phyloP scores from a whole-genome alignment of 2,329 filamentous ascomycete genomes.

The Pseudogymnoascus destructans region DNA sequence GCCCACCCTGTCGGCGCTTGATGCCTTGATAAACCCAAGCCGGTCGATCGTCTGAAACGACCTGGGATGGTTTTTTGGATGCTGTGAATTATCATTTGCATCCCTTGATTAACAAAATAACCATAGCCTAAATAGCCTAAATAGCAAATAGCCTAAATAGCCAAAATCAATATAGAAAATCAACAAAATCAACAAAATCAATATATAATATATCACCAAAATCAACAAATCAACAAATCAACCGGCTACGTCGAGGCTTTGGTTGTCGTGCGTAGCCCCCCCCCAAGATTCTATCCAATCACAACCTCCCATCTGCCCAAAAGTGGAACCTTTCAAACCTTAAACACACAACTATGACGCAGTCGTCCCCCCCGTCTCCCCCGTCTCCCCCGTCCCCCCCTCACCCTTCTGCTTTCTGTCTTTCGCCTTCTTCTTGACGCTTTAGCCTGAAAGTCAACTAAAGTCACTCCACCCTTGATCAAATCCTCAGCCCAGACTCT shows the following conservation, averaged over 20 bases:
- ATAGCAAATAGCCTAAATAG: no score
- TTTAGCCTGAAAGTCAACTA: conserved; percentile 6
- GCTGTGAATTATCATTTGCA: not conserved
- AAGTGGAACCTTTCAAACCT: conserved; percentile 3
- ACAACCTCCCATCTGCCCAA: not conserved
- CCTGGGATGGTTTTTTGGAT: not conserved
- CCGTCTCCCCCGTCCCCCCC: not conserved
- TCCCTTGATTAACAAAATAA: no score
- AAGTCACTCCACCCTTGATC: conserved; percentile 2
- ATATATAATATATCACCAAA: no score
- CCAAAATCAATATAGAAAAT: no score
- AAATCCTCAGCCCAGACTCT: not conserved
- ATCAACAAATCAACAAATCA: not conserved
- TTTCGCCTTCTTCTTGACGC: not conserved
- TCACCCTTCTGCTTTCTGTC: no score
- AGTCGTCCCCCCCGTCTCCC: not conserved
- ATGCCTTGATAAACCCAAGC: not conserved
- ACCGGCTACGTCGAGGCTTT: conserved; percentile 2
- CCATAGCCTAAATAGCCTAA: no score
- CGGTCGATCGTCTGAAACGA: not conserved
- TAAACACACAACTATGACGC: conserved; percentile 8
- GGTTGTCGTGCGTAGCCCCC: conserved; percentile 1
- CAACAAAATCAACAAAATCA: no score
- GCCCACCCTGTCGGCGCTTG: not conserved
- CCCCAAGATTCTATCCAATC: not conserved